A percentile compares a stretch with the other conserved stretches of the same genome.
Conservation (phyloP, 371 early-diverging fungal species). For the Mortierella sp. region DNA sequence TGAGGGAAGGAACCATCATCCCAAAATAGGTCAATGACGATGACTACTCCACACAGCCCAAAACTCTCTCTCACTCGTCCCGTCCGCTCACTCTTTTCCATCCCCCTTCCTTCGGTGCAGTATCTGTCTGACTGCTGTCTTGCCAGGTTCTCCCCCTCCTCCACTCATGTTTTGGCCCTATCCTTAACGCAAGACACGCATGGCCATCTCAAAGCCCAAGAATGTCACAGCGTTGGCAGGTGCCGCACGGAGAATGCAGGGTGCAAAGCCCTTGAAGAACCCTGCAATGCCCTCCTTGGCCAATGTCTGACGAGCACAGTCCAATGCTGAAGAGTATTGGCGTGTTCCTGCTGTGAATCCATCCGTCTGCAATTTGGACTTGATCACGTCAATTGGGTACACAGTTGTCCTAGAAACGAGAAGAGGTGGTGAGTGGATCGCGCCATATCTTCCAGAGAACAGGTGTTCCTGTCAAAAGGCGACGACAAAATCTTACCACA, state of each 20-base stretch:
- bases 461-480: too few species aligned
- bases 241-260: slow-evolving; percentile 90
- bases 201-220: slow-evolving; percentile 67
- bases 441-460: too few species aligned
- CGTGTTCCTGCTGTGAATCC: slow-evolving; percentile 65
- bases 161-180: slow-evolving; percentile 2
- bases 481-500: slow-evolving; percentile 67
- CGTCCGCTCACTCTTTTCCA: too few species aligned
- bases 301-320: slow-evolving; percentile 75
- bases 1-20: too few species aligned
- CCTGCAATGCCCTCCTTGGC: slow-evolving; percentile 76
- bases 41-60: too few species aligned
- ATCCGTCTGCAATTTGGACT: slow-evolving; percentile 85
- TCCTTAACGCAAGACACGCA: slow-evolving; percentile 57
- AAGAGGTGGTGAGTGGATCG: too few species aligned
- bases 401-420: slow-evolving; percentile 59
- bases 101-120: neutral
- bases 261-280: slow-evolving; percentile 86
- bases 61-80: too few species aligned
- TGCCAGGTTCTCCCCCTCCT: neutral
- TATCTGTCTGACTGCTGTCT: neutral
- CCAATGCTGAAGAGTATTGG: slow-evolving; percentile 69
- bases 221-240: slow-evolving; percentile 91
- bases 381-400: slow-evolving; percentile 84
- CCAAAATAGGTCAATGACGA: too few species aligned